phyloP scores from a whole-genome alignment of 331 rosid genomes.

The Rhamnella rubrinervis region DNA sequence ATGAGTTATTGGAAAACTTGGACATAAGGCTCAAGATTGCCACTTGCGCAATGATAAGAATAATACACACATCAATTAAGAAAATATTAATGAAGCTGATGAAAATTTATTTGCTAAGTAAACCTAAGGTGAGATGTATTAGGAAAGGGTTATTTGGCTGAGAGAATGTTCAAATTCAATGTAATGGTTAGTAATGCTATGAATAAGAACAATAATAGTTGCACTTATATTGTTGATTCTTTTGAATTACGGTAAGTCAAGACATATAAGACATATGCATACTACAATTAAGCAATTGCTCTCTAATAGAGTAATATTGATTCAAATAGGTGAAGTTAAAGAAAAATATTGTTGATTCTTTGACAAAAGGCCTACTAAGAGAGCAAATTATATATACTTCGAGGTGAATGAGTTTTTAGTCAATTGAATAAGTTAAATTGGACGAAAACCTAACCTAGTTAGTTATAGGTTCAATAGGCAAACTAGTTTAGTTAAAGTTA shows the following conservation, averaged over 20 bases:
- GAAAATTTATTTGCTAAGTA: not conserved
- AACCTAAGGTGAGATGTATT: not conserved
- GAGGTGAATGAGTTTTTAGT: not conserved
- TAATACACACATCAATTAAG: too few relatives aligned
- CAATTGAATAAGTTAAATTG: not conserved
- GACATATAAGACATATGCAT: too few relatives aligned
- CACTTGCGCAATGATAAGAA: too few relatives aligned
- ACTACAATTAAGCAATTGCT: too few relatives aligned
- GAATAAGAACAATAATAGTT: too few relatives aligned
- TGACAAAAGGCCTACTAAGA: not conserved
- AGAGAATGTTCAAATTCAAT: not conserved
- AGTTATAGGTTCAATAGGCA: conserved; percentile 6
- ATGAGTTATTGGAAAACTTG: too few relatives aligned
- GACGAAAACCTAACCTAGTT: conserved; percentile 1
- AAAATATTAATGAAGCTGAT: too few relatives aligned
- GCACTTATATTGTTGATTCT: too few relatives aligned
- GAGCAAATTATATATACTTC: not conserved
- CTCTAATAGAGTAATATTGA: not conserved
- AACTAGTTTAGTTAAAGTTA: not conserved
- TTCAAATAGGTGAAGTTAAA: not conserved
- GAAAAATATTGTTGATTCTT: not conserved
- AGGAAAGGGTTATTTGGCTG: not conserved
- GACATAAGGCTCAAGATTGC: too few relatives aligned
- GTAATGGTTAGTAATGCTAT: too few relatives aligned
- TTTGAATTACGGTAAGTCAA: too few relatives aligned